A percentile compares a stretch with the other conserved stretches of the same genome.
phyloP scores from a whole-genome alignment of 2,329 filamentous ascomycete genomes.

The Plectosphaerella sp. region DNA sequence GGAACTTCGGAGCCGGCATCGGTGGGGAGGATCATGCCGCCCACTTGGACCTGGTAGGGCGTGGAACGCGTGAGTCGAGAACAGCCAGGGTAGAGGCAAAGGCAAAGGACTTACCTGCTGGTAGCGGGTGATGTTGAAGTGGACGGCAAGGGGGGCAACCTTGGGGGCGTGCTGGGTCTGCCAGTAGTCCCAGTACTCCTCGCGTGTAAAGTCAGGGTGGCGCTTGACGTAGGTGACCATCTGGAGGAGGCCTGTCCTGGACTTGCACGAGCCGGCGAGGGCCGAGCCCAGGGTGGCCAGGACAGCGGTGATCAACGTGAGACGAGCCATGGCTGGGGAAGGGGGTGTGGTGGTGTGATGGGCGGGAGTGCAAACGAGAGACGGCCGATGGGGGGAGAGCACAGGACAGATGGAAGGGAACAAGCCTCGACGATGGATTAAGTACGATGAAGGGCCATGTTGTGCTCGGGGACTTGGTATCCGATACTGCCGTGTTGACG shows the following conservation, averaged over 20 bases:
- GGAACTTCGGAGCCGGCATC: constrained; percentile 12
- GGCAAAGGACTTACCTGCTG: constrained; percentile 17
- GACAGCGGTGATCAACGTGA: constrained; percentile 1
- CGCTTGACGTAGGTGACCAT: constrained; percentile 25
- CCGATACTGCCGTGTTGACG: too few relatives aligned
- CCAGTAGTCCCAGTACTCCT: constrained; percentile 24
- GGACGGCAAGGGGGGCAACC: constrained; percentile 17
- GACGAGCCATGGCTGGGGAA: constrained; percentile 2
- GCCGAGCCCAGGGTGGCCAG: constrained; percentile 1
- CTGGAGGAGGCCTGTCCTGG: constrained; percentile 24
- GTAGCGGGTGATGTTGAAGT: constrained; percentile 21
- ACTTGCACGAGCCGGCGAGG: constrained; percentile 22
- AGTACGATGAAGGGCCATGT: too few relatives aligned
- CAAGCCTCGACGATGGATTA: too few relatives aligned
- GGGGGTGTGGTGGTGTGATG: too few relatives aligned
- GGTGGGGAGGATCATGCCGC: constrained; percentile 19
- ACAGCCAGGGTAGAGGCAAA: neutral
- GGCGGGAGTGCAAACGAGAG: too few relatives aligned
- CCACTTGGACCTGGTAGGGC: constrained; percentile 16
- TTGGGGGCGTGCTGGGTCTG: constrained; percentile 22
- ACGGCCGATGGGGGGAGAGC: too few relatives aligned
- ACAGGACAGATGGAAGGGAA: too few relatives aligned
- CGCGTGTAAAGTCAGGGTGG: constrained; percentile 15
- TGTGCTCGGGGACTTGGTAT: too few relatives aligned
- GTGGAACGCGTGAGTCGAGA: neutral